Base-by-base conservation (phyloP, 1,139 yeast species). In the Yamadazyma kanchanaburiensis region DNA sequence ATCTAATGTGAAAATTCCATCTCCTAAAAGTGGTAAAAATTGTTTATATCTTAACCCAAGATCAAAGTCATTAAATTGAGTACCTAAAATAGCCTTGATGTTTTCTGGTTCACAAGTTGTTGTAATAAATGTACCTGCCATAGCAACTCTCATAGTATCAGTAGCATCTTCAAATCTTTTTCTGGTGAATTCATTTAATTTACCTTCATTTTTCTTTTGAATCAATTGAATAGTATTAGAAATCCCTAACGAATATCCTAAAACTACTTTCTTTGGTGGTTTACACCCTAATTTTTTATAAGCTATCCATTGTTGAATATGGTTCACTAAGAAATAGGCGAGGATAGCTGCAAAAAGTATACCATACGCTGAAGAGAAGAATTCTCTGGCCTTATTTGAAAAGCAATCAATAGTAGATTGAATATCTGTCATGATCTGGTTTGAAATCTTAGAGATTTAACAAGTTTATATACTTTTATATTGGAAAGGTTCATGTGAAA, bases 1-100 rank as follows among this genome's bases (percentile, higher is more conserved):
- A 34, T 70, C 74, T 22, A 70, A 58, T 1, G 80, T 73, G 54
- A 75, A 75, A 37, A 75, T 73, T 11, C 81, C 80, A 36, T 71
- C 70, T 3, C 80, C 80, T 31, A 74, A 55, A 21, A 71, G 48
- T 6, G 76, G 70, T 26, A 40, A 41, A 44, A 73, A 61, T 23
- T 57, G 62, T 10, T 45, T 49, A 42, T 69, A 64, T 39, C 80
- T 65, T 18, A 51, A 45, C 3, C 80, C 80, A 31, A 75, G 60
- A n/a, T 63, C 62, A 46, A 66, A 74, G 38, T 74, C 77, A 40
- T 64, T 63, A 45, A 73, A 73, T 35, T 65, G 65, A 18, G 66
- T 60, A 15, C 68, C 63, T 40, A 61, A 51, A 18, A 61, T 34
- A 4, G 68, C 68, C 44, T 61, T 51, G 40, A 63, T 46, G 43